Evolutionary conservation across 2,329 filamentous ascomycete species (phyloP).

Genomic region (Xylariaceae sp.): DNA sequence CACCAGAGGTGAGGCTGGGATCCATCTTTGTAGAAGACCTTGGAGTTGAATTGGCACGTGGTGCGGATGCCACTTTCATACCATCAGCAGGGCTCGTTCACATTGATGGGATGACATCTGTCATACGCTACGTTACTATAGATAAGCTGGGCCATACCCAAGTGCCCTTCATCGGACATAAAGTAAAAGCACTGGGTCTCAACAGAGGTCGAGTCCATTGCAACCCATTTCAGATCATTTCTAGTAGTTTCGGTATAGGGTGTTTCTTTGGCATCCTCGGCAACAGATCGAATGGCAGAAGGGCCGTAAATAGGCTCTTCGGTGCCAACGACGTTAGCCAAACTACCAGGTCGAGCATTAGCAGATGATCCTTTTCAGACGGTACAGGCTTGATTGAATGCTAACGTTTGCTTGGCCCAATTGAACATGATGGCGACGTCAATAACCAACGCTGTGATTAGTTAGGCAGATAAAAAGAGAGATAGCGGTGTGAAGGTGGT

Average conservation of each 20-base stretch:
- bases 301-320: constrained; percentile 95
- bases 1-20: constrained; percentile 78
- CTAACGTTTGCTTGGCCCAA: constrained; percentile 91
- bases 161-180: constrained; percentile 69
- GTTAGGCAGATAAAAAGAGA: no score
- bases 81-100: constrained; percentile 17
- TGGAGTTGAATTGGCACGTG: constrained; percentile 90
- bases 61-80: constrained; percentile 73
- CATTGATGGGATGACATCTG: constrained; percentile 6
- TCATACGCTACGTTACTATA: constrained; percentile 94
- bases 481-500: no score
- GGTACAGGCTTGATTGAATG: constrained; percentile 16
- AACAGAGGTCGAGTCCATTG: constrained; percentile 78
- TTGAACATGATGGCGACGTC: neutral
- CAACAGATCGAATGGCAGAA: constrained; percentile 79
- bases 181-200: constrained; percentile 97
- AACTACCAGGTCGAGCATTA: constrained; percentile 38
- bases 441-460: no score
- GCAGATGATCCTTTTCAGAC: constrained; percentile 17
- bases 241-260: constrained; percentile 77
- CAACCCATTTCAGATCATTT: constrained; percentile 78
- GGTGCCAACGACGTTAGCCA: constrained; percentile 83
- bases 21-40: constrained; percentile 76
- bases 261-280: constrained; percentile 70
- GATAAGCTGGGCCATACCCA: constrained; percentile 84